These are phyloP conservation scores for Solanum pennellii DNA, from an alignment of 257 asterid species.

Conservation along the genomic window DNA sequence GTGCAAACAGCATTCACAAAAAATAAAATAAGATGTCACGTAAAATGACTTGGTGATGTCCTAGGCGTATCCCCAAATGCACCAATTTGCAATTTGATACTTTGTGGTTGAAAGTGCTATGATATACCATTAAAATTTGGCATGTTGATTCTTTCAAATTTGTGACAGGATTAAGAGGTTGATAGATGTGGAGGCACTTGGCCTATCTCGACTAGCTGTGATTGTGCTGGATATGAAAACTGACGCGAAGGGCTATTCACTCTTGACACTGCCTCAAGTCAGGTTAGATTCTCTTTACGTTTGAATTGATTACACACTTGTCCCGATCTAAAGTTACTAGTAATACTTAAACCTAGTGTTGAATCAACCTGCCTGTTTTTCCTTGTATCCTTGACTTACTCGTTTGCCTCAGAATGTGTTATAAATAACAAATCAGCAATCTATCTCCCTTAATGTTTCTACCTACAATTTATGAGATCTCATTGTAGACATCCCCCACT, in stretches of 20 bases:
- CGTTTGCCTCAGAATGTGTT: not conserved
- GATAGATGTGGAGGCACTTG: conserved; percentile 74
- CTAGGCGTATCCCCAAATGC: not conserved
- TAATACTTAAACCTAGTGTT: not conserved
- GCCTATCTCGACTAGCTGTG: conserved; percentile 64
- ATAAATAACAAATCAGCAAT: not conserved
- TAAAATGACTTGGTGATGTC: not conserved
- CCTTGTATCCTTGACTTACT: not conserved
- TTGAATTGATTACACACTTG: not conserved
- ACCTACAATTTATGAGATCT: not conserved
- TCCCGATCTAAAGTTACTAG: not conserved
- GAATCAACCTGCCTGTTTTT: not conserved
- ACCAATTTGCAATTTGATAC: not conserved
- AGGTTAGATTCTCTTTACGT: conserved; percentile 35
- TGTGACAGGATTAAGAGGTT: conserved; percentile 73
- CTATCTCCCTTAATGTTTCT: not conserved
- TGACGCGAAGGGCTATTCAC: conserved; percentile 88
- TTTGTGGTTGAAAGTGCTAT: not conserved
- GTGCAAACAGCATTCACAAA: not conserved
- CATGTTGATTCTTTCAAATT: not conserved
- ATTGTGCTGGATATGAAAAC: conserved; percentile 78
- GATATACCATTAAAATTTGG: not conserved
- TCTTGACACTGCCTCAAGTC: conserved; percentile 91
- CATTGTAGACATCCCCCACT: not conserved
- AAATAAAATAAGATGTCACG: not conserved